These are phyloP conservation scores for Quercus glauca DNA, from an alignment of 306 rosid species.

Conservation along the genomic window DNA sequence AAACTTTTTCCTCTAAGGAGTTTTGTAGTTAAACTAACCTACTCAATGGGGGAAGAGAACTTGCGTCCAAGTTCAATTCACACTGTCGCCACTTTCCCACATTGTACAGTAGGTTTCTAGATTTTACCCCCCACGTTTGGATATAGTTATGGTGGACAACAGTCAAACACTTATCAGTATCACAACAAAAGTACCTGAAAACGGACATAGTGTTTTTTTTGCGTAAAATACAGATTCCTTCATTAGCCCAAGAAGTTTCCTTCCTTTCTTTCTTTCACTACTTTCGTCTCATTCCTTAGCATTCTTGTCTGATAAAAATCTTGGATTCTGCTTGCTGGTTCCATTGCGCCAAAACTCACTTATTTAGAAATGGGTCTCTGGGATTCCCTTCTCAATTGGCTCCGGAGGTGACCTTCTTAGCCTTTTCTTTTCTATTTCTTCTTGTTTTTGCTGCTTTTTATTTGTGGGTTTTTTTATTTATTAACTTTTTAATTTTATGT, in stretches of 20 bases:
- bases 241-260: constrained; percentile 29
- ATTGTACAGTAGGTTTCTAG: not conserved
- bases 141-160: constrained; percentile 16
- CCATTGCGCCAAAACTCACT: not conserved
- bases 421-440: too few relatives aligned
- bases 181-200: constrained; percentile 33
- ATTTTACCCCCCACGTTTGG: not conserved
- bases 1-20: too few relatives aligned
- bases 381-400: constrained; percentile 94
- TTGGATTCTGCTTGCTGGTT: not conserved
- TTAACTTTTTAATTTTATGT: not conserved
- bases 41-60: too few relatives aligned
- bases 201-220: not conserved
- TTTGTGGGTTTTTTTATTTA: not conserved
- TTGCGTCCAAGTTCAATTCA: too few relatives aligned
- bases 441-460: not conserved
- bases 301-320: not conserved
- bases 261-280: not conserved
- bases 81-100: too few relatives aligned
- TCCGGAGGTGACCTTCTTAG: constrained; percentile 58
- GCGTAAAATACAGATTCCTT: not conserved
- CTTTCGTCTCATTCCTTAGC: not conserved
- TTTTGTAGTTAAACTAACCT: too few relatives aligned
- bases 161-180: constrained; percentile 14
- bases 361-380: constrained; percentile 64